These are phyloP conservation scores for Westerdykella aurantiaca DNA, from an alignment of 2,329 filamentous ascomycete genomes.

Conservation along the genomic window DNA sequence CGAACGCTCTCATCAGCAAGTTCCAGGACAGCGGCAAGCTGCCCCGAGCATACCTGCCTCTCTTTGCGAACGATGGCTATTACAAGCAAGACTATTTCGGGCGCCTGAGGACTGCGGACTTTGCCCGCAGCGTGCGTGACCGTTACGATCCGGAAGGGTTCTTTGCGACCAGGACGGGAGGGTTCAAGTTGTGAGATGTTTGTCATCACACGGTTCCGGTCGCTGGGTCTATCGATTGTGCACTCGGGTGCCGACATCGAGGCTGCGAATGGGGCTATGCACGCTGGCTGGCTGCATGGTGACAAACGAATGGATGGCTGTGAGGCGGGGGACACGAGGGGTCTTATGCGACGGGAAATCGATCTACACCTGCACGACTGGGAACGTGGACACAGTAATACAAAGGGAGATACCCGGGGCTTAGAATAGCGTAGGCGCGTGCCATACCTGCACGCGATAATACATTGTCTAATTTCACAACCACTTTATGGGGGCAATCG, in stretches of 20 bases:
- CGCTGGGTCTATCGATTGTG: slow-evolving; percentile 12
- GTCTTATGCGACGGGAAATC: no score
- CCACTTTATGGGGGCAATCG: slow-evolving; percentile 1
- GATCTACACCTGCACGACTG: no score
- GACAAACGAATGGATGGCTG: background rate
- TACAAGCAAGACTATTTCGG: slow-evolving; percentile 42
- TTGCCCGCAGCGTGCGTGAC: slow-evolving; percentile 30
- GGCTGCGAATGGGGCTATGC: slow-evolving; percentile 16
- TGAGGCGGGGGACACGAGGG: background rate
- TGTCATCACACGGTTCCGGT: background rate
- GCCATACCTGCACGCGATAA: slow-evolving; percentile 5
- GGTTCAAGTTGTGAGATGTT: slow-evolving; percentile 29
- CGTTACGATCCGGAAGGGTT: slow-evolving; percentile 39
- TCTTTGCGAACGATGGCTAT: slow-evolving; percentile 46
- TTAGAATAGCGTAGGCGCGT: slow-evolving; percentile 14
- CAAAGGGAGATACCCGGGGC: slow-evolving; percentile 3
- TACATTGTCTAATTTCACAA: slow-evolving; percentile 1
- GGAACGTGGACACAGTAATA: no score
- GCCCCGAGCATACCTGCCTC: slow-evolving; percentile 39
- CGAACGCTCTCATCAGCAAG: slow-evolving; percentile 30
- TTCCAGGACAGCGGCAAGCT: slow-evolving; percentile 33
- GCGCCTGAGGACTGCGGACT: slow-evolving; percentile 29
- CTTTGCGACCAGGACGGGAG: slow-evolving; percentile 39
- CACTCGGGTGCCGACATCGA: slow-evolving; percentile 10
- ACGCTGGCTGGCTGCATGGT: slow-evolving; percentile 5